Base-by-base conservation (phyloP, 257 asterid species). In the Jaltomata sinuosa region DNA sequence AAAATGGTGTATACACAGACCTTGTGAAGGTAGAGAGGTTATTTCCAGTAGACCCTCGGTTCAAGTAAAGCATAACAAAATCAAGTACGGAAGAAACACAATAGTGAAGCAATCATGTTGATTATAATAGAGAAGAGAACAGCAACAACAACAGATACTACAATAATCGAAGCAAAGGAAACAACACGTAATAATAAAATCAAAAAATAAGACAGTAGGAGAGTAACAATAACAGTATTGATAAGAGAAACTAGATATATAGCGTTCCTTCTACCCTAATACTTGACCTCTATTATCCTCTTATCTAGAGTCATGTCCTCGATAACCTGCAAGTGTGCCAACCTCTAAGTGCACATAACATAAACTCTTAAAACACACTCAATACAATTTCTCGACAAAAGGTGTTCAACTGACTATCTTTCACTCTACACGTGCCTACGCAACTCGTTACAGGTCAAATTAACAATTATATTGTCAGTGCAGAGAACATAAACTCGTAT, bases 311-410 rank as follows among this genome's bases (percentile, higher is more conserved):
- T 62, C 38, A 62, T 62, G 34, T 62, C 0, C 34, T 61, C 36
- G 0, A 22, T 61, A 61, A 61, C 34, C n/a, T 62, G 4, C 21
- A 14, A 27, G 5, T n/a, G 15, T 19, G 12, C 34, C 68, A 61
- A 61, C 68, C 0, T 25, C 36, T 0, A 0, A 64, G 0, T 14
- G 2, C 40, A 0, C 0, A 36, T 9, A 36, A 68, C 79, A 69
- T 38, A 38, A 69, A 36, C 19, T 69, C 31, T 0, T 64, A 64
- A 8, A 31, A 8, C 5, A 64, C 74, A 3, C 71, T 5, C 40
- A 64, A 64, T 29, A 5, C 40, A 64, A 14, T 14, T 31, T 14
- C 42, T 64, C 22, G 2, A 64, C 0, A 2, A 62, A 62, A 4
- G 67, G 25, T 59, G 67, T 22, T 59, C 32, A 59, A 59, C 9